Base-by-base conservation (phyloP, 2,329 filamentous ascomycete genomes). In the Scedosporium aurantiacum region DNA sequence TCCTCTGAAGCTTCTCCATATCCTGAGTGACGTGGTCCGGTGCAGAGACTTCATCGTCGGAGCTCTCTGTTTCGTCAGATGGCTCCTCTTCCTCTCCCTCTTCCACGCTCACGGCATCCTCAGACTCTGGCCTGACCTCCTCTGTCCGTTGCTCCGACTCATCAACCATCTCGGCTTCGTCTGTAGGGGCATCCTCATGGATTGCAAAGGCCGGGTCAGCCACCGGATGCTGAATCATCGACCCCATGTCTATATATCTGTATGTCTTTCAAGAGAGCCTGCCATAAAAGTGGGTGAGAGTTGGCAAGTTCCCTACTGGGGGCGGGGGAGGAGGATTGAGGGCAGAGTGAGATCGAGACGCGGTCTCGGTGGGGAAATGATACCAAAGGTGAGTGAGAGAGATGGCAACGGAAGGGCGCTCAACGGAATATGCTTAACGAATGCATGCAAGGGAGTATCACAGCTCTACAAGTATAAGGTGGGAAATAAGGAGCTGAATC, bases 1-100 rank as follows among this genome's bases (percentile, higher is more conserved):
- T 88, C 60, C 85, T 80, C 67, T 93, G 87, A 62, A 99, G 84
- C 66, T 86, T 90, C 60, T 85, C 83, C 84, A 99, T 99, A 72
- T 99, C 94, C 60, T 91, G 85, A 64, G 85, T 82, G 14, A 96
- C 89, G 5, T 76, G 78, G 21, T 82, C 78, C 66, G 92, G 88
- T 43, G 90, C 79, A 14, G 77, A 73, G 27, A 82, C 79, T 58
- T 90, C 85, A 25, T 85, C 84, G 7, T 85, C 84, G 0, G 78
- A 79, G 32, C 73, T 75, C 1, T 81, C 78, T 3, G 76, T 72
- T 2, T 73, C 71, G 8, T 72, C 71, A 5, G 71, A 71, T 0
- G 68, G 66, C 2, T 75, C 74, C 5, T 76, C 71, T 2, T 71
- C 69, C 21, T 72, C 71, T 14, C 71, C 71, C 16, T 73, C 73